Evolutionary conservation across 768 basidiomycete genomes (phyloP), one percentile per base, ranked within the genome.

Genomic region (Phaeotremella fagi): DNA sequence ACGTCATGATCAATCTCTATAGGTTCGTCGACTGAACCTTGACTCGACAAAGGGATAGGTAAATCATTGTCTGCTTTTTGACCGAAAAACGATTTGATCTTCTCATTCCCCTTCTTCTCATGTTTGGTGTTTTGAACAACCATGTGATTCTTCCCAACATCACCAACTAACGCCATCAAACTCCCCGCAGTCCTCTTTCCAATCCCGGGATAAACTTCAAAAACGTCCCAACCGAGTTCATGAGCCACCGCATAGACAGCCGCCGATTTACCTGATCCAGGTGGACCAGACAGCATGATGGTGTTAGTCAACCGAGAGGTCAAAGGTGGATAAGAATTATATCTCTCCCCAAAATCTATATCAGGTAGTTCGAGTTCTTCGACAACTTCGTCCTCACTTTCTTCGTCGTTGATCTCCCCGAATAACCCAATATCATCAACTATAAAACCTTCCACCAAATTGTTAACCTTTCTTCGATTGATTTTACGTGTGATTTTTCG

Each of bases 181-280:
- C 83, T 87, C 23, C 83, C 78, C 4, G 87, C 88, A 55, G 82
- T 87, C 29, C 95, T 82, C 66, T 82, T 87, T n/a, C 91, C 91
- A 47, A 92, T 84, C 2, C 95, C 95, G 23, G 95, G 88, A 75
- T 91, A 87, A 12, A 98, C 90, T 72, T 99, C 95, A 66, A 97
- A 95, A 12, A 98, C 83, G 45, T 92, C 88, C 88, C 89, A 99
- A 14, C 85, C 89, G 28, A 99, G 79, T 75, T 99, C 94, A 49
- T 84, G 82, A 3, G 91, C 90, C 67, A 90, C 92, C 0, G 94
- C 91, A 74, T 95, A 91, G 1, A 95, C 86, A 20, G 89, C 82
- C 1, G 89, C 85, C 4, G 90, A 92, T 77, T 99, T 99, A 27
- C 95, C 95, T 48, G 79, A 79, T 11, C 92, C 94, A 27, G 80